Evolutionary conservation across 2,329 filamentous ascomycete species (phyloP), one percentile per base, ranked within the genome.

Genomic region (Nemania sp.): DNA sequence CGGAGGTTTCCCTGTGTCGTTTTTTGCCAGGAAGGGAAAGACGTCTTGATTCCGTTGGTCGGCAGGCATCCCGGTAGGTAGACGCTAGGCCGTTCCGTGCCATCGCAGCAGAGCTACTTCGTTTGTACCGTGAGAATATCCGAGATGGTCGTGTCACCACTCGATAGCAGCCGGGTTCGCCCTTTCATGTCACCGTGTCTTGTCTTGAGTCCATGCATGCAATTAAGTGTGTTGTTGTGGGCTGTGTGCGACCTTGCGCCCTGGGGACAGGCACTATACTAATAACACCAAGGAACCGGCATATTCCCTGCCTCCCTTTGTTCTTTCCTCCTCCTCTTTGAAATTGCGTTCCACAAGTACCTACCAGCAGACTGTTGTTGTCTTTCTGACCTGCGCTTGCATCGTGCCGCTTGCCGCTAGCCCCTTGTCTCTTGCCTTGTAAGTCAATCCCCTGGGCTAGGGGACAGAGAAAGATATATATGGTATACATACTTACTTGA

Each of bases 241-340:
- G 25, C 25, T 29, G 25, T 40, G 39, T 40, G 13, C 39, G 17
- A n/a, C 15, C n/a, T 9, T 40, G 39, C 17, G 17, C 20, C 17
- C 40, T 48, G 35, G 12, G n/a, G n/a, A n/a, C n/a, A n/a, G n/a
- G n/a, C n/a, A n/a, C n/a, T n/a, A 43, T 17, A 42, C 32, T 11
- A 18, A 40, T 43, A 25, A 37, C 42, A n/a, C 17, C 4, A 29
- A 29, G 25, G 25, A 29, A 29, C 4, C 42, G n/a, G n/a, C n/a
- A 13, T 42, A 3, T 21, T n/a, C 15, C n/a, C 37, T 25, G 43
- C 25, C n/a, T 43, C 2, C 18, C 17, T 21, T 7, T 12, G 37
- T 45, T 32, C 47, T 34, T 57, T 29, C 17, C 43, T 50, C 17
- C 43, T 50, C 43, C 43, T 35, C 56, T 40, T 25, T 48, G 13